Base-by-base conservation (phyloP, 148 eudicot species). In the Fagopyrum esculentum region DNA sequence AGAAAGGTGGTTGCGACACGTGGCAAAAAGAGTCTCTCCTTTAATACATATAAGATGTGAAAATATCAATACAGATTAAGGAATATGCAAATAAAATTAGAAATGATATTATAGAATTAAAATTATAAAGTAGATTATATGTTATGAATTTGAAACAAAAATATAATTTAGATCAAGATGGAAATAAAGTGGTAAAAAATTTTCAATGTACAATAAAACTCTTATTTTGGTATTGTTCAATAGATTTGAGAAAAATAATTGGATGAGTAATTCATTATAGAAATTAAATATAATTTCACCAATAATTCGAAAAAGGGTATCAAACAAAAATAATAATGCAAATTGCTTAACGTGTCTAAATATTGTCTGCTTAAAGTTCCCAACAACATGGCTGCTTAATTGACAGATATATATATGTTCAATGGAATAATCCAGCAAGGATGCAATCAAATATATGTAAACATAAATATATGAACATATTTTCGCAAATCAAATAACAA, bases 241-340 rank as follows among this genome's bases (percentile, higher is more conserved):
- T 22, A 35, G 40, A 12, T 11, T 5, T 56, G 22, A 56, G 6
- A 2, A n/a, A 22, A 22, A 60, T 60, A 60, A 59, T 59, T 59
- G 40, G 66, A 26, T 60, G 66, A 6, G 26, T 5, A 26, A 60
- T 60, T 22, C 40, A 60, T 60, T 6, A 22, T 60, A 10, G 5
- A 60, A 4, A n/a, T n/a, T n/a, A n/a, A n/a, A 26, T 5, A 56
- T 60, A 60, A 60, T 60, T n/a, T 60, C 40, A 60, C 9, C 66
- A 60, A 60, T 60, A 26, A 60, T 60, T 60, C 66, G 19, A 60
- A 60, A 22, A 22, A 19, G 8, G 66, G 43, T 40, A 60, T 60
- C 66, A 60, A 60, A 60, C 66, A 60, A 60, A 26, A 60, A 60
- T n/a, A 8, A 19, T 60, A 60, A 60, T 22, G 66, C 43, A 60